Evolutionary conservation across 2,329 filamentous ascomycete species (phyloP).

Genomic region (Ophiocordyceps australis): DNA sequence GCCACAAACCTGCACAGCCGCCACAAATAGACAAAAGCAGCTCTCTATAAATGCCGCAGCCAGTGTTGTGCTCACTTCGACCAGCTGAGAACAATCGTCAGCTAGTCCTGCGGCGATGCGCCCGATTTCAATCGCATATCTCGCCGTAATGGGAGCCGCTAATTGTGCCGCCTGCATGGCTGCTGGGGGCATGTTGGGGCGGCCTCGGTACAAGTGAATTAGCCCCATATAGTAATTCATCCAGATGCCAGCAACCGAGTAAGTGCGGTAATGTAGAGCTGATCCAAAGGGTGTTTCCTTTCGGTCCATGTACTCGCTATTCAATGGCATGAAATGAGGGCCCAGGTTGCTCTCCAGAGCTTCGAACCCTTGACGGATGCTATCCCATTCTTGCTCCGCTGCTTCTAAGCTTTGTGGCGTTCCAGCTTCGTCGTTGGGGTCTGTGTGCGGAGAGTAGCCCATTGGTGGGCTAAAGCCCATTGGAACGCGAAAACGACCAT

Average conservation of each 20-base stretch:
- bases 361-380: constrained; percentile 53
- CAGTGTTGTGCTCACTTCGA: constrained; percentile 55
- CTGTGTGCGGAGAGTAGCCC: constrained; percentile 21
- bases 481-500: constrained; percentile 28
- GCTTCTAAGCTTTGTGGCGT: constrained; percentile 45
- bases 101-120: constrained; percentile 60
- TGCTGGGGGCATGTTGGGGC: constrained; percentile 81
- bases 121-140: constrained; percentile 57
- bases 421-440: constrained; percentile 31
- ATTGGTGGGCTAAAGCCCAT: constrained; percentile 35
- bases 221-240: constrained; percentile 72
- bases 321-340: constrained; percentile 58
- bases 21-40: constrained; percentile 71
- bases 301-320: constrained; percentile 43
- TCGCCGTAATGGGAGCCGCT: constrained; percentile 52
- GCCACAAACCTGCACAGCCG: constrained; percentile 47
- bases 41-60: constrained; percentile 71
- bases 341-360: constrained; percentile 48
- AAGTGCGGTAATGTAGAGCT: constrained; percentile 66
- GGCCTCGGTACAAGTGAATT: constrained; percentile 64
- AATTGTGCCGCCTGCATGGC: constrained; percentile 75
- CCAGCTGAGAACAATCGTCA: constrained; percentile 30
- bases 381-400: constrained; percentile 65
- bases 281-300: constrained; percentile 62
- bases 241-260: constrained; percentile 78